Evolutionary conservation across 2,329 filamentous ascomycete species (phyloP), one percentile per base, ranked within the genome.

Genomic region (Beauveria scarabaeidicola): DNA sequence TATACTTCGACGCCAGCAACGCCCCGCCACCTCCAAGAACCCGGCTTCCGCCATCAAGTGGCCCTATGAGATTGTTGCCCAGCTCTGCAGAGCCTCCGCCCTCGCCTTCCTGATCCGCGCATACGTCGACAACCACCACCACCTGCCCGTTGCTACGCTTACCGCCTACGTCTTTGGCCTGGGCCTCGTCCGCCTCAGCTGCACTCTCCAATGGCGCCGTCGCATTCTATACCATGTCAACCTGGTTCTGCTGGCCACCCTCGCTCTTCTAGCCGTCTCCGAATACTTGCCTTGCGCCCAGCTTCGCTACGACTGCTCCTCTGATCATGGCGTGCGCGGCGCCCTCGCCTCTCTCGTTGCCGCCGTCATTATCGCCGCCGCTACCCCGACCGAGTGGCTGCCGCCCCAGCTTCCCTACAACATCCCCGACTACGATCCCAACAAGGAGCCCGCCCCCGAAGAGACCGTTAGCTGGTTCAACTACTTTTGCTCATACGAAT

Each of bases 401-500:
- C 78, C 78, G 17, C 75, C 78, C 4, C 71, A 70, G 5, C 61
- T 75, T 44, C 69, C 73, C 36, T 67, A 74, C 52, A 70, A 73
- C 29, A 66, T 77, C 27, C 70, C 74, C 36, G 72, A 73, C 17
- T 73, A 72, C 55, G 67, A 72, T 21, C 65, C 69, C 27, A 64
- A 65, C 25, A 64, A 66, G 21, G 72, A 75, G 54, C 78, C 80
- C 6, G 73, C 78, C 2, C 76, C 74, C 0, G 80, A 83, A 65
- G 79, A 83, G 65, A 78, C 74, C 2, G 80, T 78, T 69, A 81
- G 78, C 61, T 82, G 78, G 78, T 70, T 80, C 58, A 75, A 73
- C 54, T 79, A 78, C 63, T 81, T 79, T 63, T 72, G 78, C 57
- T 77, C 77, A 5, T 82, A 78, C 48, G 67, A 67, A 17, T 63